Conservation (phyloP, 345 rosid species). For the Camelina hispida region DNA sequence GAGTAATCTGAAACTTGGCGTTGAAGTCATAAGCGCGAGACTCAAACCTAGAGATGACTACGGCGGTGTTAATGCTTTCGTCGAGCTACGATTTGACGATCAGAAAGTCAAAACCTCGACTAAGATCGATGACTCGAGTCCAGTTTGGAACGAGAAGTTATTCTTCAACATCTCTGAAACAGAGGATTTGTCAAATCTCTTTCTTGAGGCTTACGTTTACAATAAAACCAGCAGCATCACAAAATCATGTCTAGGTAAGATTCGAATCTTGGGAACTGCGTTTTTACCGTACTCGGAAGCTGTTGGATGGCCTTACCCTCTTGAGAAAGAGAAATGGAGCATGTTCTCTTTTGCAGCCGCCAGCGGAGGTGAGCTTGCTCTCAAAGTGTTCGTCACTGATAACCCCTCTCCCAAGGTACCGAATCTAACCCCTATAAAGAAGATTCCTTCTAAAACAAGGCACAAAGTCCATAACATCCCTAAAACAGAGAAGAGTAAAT, state of each 20-base stretch:
- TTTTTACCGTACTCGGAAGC: conserved; percentile 81
- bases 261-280: conserved; percentile 74
- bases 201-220: conserved; percentile 72
- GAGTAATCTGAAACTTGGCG: conserved; percentile 82
- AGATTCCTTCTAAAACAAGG: conserved; percentile 39
- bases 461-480: conserved; percentile 27
- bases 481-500: conserved; percentile 15
- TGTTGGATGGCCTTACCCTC: conserved; percentile 73
- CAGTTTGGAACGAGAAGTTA: conserved; percentile 86
- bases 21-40: conserved; percentile 81
- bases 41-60: conserved; percentile 66
- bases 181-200: conserved; percentile 53
- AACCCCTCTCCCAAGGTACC: conserved; percentile 60
- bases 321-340: conserved; percentile 69
- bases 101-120: conserved; percentile 71
- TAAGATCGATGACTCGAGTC: conserved; percentile 71
- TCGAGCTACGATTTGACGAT: conserved; percentile 81
- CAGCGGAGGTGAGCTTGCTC: conserved; percentile 71
- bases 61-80: conserved; percentile 63
- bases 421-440: conserved; percentile 56
- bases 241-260: conserved; percentile 69
- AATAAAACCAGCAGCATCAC: conserved; percentile 49
- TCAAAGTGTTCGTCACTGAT: conserved; percentile 77
- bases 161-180: conserved; percentile 83
- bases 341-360: conserved; percentile 51